These are phyloP conservation scores for Verticillium dahliae DNA, from an alignment of 2,329 filamentous ascomycete species.

Conservation along the genomic window DNA sequence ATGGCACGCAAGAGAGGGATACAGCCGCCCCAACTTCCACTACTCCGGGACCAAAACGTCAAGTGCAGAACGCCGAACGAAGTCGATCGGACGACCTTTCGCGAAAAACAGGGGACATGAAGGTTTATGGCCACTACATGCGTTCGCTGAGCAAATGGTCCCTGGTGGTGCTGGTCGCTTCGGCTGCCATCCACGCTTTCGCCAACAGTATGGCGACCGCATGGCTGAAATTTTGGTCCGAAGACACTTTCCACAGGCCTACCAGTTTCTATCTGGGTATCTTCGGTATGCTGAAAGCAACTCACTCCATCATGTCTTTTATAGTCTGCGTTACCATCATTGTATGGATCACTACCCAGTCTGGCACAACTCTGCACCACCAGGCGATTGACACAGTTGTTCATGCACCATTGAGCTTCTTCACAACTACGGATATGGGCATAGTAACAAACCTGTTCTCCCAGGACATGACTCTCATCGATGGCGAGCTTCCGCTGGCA, in stretches of 20 bases:
- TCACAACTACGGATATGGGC: slow-evolving; percentile 27
- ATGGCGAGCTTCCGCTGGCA: slow-evolving; percentile 22
- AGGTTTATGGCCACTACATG: slow-evolving; percentile 17
- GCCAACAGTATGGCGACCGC: slow-evolving; percentile 15
- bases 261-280: slow-evolving; percentile 13
- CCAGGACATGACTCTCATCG: slow-evolving; percentile 29
- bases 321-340: slow-evolving; percentile 11
- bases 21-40: background rate
- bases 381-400: slow-evolving; percentile 14
- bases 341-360: slow-evolving; percentile 13
- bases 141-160: slow-evolving; percentile 5
- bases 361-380: slow-evolving; percentile 15
- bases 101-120: slow-evolving; percentile 11
- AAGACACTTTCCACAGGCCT: slow-evolving; percentile 10
- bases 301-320: background rate
- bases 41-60: background rate
- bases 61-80: background rate
- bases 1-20: background rate
- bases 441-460: slow-evolving; percentile 30
- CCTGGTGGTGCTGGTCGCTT: slow-evolving; percentile 1
- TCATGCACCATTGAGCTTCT: slow-evolving; percentile 27
- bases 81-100: slow-evolving; percentile 7
- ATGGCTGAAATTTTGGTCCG: slow-evolving; percentile 26
- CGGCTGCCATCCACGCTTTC: slow-evolving; percentile 8
- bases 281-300: slow-evolving; percentile 11